Percentiles rank a stretch among this genome's conserved stretches.
Evolutionary conservation across 192 early-diverging fungal genomes (phyloP).

Genomic region (Coemansia sp.): DNA sequence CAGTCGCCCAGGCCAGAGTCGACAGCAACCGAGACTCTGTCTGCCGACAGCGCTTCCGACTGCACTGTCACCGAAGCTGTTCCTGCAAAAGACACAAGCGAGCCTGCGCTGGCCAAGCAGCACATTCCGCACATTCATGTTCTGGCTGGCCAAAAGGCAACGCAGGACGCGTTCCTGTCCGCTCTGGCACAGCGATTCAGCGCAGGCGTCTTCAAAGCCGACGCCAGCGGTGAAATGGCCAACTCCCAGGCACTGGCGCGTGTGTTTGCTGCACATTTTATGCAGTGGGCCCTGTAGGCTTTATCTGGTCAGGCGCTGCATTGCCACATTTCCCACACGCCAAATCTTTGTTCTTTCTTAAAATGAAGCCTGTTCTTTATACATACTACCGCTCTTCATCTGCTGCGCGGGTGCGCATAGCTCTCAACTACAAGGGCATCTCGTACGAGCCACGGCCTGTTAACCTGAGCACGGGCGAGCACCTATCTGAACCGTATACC

Average conservation of each 20-base stretch:
- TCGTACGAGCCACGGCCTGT: constrained; percentile 63
- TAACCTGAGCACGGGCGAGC: constrained; percentile 74
- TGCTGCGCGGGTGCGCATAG: constrained; percentile 73
- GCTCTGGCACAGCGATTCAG: constrained; percentile 32
- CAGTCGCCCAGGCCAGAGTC: background rate
- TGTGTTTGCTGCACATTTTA: constrained; percentile 43
- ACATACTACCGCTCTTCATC: constrained; percentile 75
- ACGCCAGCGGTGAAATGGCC: constrained; percentile 26
- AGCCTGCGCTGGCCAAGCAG: constrained; percentile 9
- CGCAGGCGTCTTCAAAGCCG: constrained; percentile 36
- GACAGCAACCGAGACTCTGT: background rate
- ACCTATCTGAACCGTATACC: constrained; percentile 59
- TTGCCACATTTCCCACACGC: background rate
- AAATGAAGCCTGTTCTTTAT: constrained; percentile 59
- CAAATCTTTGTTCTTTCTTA: too few relatives aligned
- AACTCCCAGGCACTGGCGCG: constrained; percentile 26
- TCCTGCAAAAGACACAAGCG: background rate
- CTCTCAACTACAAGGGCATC: constrained; percentile 74
- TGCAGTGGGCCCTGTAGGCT: constrained; percentile 16
- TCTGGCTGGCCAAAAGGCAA: constrained; percentile 30
- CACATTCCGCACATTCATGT: constrained; percentile 16
- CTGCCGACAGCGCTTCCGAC: constrained; percentile 12
- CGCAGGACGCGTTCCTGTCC: constrained; percentile 29
- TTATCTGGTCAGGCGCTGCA: background rate
- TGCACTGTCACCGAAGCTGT: constrained; percentile 13